Conservation (phyloP, 2,329 filamentous ascomycete species). For the Pseudogymnoascus sp. region DNA sequence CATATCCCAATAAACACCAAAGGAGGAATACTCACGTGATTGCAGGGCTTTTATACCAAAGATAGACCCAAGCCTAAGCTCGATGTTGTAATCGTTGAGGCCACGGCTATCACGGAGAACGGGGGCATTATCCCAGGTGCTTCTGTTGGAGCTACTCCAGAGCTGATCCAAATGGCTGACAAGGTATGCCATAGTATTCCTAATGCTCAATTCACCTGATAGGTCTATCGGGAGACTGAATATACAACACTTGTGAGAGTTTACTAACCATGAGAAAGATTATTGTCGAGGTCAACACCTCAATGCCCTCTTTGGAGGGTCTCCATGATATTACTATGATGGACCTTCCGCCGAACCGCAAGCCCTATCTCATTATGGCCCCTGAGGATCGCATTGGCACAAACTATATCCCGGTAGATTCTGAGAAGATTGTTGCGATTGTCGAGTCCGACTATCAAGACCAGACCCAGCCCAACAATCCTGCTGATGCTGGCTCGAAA, state of each 20-base stretch:
- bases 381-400: slow-evolving; percentile 83
- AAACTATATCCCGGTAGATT: slow-evolving; percentile 73
- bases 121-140: slow-evolving; percentile 83
- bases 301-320: slow-evolving; percentile 75
- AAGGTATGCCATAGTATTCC: slow-evolving; percentile 44
- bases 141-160: slow-evolving; percentile 75
- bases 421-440: slow-evolving; percentile 74
- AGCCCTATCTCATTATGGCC: slow-evolving; percentile 77
- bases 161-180: slow-evolving; percentile 83
- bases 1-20: neutral
- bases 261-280: slow-evolving; percentile 38
- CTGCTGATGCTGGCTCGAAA: slow-evolving; percentile 63
- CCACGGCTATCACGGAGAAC: slow-evolving; percentile 78
- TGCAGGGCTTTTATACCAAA: slow-evolving; percentile 71
- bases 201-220: neutral
- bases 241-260: neutral
- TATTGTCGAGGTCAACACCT: slow-evolving; percentile 87
- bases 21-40: slow-evolving; percentile 10
- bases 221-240: neutral
- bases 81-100: slow-evolving; percentile 79
- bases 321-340: slow-evolving; percentile 87
- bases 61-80: slow-evolving; percentile 62
- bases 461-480: slow-evolving; percentile 62
- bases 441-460: slow-evolving; percentile 81
- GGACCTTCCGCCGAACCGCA: slow-evolving; percentile 70